phyloP scores from a whole-genome alignment of 495 filamentous ascomycete species.

The Talaromyces borbonicus region DNA sequence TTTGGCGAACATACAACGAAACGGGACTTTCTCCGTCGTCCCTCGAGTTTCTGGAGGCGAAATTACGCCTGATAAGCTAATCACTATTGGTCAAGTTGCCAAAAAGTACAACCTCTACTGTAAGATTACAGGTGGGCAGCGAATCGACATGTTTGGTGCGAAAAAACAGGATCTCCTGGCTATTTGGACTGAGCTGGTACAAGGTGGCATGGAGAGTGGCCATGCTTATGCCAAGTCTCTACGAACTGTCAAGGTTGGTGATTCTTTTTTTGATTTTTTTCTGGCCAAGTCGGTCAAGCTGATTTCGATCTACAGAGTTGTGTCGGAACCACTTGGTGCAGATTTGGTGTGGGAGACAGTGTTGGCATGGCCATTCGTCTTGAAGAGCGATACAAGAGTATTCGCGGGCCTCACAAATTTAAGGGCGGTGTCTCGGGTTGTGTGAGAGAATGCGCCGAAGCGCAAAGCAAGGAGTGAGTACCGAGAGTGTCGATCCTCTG shows the following conservation, averaged over 20 bases:
- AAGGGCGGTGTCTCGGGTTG: conserved; percentile 91
- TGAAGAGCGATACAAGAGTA: conserved; percentile 91
- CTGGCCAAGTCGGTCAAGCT: neutral
- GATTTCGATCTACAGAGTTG: conserved; percentile 46
- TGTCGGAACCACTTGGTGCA: conserved; percentile 91
- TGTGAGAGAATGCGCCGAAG: conserved; percentile 89
- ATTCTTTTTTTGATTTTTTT: neutral
- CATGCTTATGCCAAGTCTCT: conserved; percentile 92
- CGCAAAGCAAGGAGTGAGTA: conserved; percentile 87
- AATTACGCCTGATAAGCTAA: conserved; percentile 84
- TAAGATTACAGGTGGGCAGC: conserved; percentile 92
- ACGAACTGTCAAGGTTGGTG: conserved; percentile 66
- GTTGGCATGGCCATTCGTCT: conserved; percentile 93
- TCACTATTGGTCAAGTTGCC: conserved; percentile 79
- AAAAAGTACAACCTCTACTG: conserved; percentile 85
- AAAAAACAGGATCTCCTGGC: conserved; percentile 80
- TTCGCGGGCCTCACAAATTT: conserved; percentile 85
- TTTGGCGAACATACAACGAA: conserved; percentile 89
- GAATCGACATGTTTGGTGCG: conserved; percentile 94
- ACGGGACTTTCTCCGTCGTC: conserved; percentile 88
- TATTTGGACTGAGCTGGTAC: conserved; percentile 82
- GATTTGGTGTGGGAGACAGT: conserved; percentile 88
- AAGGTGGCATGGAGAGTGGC: conserved; percentile 90
- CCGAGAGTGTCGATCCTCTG: neutral
- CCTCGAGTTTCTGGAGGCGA: conserved; percentile 81